Evolutionary conservation across 2,329 filamentous ascomycete genomes (phyloP).

Genomic region (Fusarium sp.): DNA sequence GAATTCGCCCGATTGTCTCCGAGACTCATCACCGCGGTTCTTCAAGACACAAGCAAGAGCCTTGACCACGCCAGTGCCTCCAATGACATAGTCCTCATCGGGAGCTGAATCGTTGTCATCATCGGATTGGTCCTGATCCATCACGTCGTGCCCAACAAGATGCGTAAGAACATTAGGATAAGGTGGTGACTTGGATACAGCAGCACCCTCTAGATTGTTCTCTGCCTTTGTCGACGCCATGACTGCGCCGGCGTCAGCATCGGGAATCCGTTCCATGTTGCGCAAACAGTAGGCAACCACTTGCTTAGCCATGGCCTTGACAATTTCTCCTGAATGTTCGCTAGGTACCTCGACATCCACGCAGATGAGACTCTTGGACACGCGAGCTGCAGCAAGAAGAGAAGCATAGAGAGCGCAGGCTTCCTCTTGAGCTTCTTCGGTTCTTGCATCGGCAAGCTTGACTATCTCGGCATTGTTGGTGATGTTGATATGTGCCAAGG

Average conservation of each 20-base stretch:
- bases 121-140: constrained; percentile 58
- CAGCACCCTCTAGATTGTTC: constrained; percentile 44
- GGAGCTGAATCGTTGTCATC: constrained; percentile 76
- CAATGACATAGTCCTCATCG: constrained; percentile 94
- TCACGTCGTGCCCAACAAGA: constrained; percentile 76
- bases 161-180: constrained; percentile 87
- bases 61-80: constrained; percentile 93
- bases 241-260: constrained; percentile 66
- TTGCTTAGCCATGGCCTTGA: constrained; percentile 91
- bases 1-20: constrained; percentile 62
- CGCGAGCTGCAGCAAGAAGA: constrained; percentile 83
- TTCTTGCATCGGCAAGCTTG: constrained; percentile 76
- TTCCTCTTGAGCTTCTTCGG: constrained; percentile 86
- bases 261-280: constrained; percentile 84
- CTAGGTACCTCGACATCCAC: constrained; percentile 91
- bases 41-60: constrained; percentile 89
- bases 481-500: constrained; percentile 86
- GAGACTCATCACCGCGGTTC: constrained; percentile 73
- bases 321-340: constrained; percentile 83
- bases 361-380: constrained; percentile 84
- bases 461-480: constrained; percentile 80
- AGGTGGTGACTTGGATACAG: constrained; percentile 46
- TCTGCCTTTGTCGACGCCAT: constrained; percentile 56
- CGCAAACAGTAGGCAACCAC: constrained; percentile 93
- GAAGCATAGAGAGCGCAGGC: constrained; percentile 94